Evolutionary conservation across 1,139 yeast species (phyloP), one percentile per base, ranked within the genome.

Genomic region (Petasospora fabianii): DNA sequence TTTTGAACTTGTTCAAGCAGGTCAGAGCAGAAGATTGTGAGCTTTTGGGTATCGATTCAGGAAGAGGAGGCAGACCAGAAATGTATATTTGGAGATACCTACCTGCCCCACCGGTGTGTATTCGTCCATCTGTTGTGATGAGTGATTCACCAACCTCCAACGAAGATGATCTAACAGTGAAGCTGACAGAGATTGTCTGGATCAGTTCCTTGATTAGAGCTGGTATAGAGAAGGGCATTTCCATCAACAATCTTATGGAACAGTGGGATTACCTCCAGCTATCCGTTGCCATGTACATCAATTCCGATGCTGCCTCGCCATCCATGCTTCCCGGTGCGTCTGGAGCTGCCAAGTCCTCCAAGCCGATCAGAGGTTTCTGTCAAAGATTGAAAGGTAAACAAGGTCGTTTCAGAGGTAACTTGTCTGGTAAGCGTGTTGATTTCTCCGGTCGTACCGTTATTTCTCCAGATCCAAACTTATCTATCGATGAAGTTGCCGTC

Each of bases 61-160:
- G 85, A 5, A 73, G 80, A 50, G 87, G 90, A 26, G 97, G 97
- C 29, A 74, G 98, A 49, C 98, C 98, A 2, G 98, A 92, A 62
- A 87, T 84, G 76, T 92, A 90, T 61, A 77, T 94, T 33, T 94
- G 98, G 99, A 75, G 96, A 55, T 94, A 90, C 60, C 72, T 94
- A 39, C 98, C 98, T 0, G 98, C 97, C 0, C 98, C 99, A 1
- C 99, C 99, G 0, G 97, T 94, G 17, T 94, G 98, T 71, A 92
- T 94, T 41, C 78, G 99, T 53, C 99, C 99, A 2, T 90, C 97
- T 6, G 97, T 94, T 26, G 72, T 79, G 71, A 87, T 87, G 88
- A 94, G 87, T 59, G 95, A 92, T 43, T 87, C 90, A 32, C 72
- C 73, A 32, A 82, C 86, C 2, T 83, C 95, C 27, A 94, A 94